Percentiles rank a stretch among this genome's conserved stretches.
Conservation (phyloP, 2,329 filamentous ascomycete genomes). For the Aurifilum marmelostoma region DNA sequence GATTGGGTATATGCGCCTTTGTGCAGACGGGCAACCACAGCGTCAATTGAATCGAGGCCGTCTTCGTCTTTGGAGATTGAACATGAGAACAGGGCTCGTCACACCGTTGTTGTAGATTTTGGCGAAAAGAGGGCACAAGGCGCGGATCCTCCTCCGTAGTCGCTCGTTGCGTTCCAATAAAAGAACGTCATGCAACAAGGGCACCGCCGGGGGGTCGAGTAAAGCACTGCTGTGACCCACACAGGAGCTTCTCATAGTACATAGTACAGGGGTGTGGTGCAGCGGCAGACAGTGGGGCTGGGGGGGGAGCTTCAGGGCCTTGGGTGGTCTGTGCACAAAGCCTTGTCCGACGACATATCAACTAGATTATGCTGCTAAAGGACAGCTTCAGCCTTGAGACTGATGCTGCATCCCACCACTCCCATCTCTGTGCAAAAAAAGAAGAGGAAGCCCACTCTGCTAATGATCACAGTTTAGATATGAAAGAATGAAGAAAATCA, state of each 20-base stretch:
- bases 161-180: not conserved
- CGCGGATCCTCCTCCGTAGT: not conserved
- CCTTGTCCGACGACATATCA: conserved; percentile 4
- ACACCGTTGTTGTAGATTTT: not conserved
- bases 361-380: not conserved
- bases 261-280: not conserved
- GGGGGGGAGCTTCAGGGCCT: not conserved
- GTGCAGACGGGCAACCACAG: not conserved
- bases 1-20: not conserved
- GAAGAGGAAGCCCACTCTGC: not conserved
- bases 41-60: not conserved
- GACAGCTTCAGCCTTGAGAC: too few species aligned
- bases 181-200: conserved; percentile 8
- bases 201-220: not conserved
- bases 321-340: conserved; percentile 6
- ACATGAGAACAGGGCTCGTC: not conserved
- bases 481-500: not conserved
- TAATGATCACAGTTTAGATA: not conserved
- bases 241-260: not conserved
- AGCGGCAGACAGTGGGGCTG: not conserved
- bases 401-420: not conserved
- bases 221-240: not conserved
- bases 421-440: not conserved
- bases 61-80: not conserved
- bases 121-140: not conserved